Conservation (phyloP, 176 grass and related monocot species). For the Musa beccarii region DNA sequence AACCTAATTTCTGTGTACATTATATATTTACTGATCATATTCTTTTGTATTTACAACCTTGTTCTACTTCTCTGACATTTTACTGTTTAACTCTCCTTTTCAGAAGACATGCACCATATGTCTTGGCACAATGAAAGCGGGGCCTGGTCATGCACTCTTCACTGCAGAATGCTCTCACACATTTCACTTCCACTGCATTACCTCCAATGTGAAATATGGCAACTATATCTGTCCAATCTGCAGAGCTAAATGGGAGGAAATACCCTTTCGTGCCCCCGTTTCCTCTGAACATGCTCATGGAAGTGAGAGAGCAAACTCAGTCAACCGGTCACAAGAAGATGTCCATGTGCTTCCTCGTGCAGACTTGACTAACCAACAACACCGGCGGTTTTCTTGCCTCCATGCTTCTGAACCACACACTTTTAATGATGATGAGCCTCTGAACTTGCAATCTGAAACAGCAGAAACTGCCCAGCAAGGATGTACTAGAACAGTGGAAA, state of each 20-base stretch:
- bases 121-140: constrained; percentile 67
- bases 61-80: constrained; percentile 5
- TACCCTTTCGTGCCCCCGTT: constrained; percentile 48
- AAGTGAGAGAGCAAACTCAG: constrained; percentile 28
- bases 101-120: constrained; percentile 92
- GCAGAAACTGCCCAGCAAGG: constrained; percentile 21
- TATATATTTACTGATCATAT: neutral
- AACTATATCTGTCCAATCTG: constrained; percentile 84
- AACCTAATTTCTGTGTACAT: neutral
- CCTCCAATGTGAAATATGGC: constrained; percentile 85
- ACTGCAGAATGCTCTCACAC: constrained; percentile 92
- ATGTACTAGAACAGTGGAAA: constrained; percentile 43
- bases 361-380: constrained; percentile 24
- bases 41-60: neutral
- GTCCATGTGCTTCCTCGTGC: constrained; percentile 25
- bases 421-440: constrained; percentile 80
- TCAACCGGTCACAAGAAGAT: constrained; percentile 36
- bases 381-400: constrained; percentile 19
- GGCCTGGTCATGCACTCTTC: constrained; percentile 75
- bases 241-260: constrained; percentile 84
- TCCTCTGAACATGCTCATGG: constrained; percentile 42
- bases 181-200: constrained; percentile 94
- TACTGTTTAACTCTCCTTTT: constrained; percentile 23
- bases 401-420: constrained; percentile 43
- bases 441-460: constrained; percentile 27